Base-by-base conservation (phyloP, 768 basidiomycete species). In the Rhodotorula paludigena region DNA sequence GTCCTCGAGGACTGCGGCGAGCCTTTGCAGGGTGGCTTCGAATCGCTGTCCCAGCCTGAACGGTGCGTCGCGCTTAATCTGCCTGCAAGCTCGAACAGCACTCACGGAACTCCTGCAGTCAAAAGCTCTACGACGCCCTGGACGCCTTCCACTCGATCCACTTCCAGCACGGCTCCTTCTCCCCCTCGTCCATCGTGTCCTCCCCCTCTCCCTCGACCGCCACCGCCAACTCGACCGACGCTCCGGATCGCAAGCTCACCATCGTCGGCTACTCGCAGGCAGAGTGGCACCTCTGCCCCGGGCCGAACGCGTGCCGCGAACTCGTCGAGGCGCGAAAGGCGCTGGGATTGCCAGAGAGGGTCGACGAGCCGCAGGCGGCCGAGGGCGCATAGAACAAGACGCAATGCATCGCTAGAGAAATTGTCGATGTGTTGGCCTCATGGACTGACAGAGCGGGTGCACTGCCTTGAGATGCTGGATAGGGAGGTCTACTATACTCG, bases 191-290 rank as follows among this genome's bases (percentile, higher is more conserved):
- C 23, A 23, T 68, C 58, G 67, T 68, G 21, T 20, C 44, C 9
- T 45, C n/a, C 10, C 39, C 60, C 42, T 8, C 30, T 23, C 23
- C 56, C 5, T 30, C 41, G 15, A 14, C 25, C 2, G 2, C 60
- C 30, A 20, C 30, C 2, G 25, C 42, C 42, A 0, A 33, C 41
- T 41, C 49, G 1, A 5, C 36, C 30, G 32, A 23, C 20, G 2
- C 36, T 1, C 1, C 38, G 2, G 10, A 33, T 1, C 62, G 67
- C 5, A 59, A 52, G 35, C 35, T 68, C 52, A 64, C 67, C 20
- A 45, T 68, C 10, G 48, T 58, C 44, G 67, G 67, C 3, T 68
- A 63, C 57, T 63, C 67, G 23, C 52, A 68, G 54, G 67, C 67
- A 0, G 45, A 63, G n/a, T 68, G 67, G 67, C 67, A 68, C 33